A percentile compares a stretch with the other conserved stretches of the same genome.
Evolutionary conservation across 73 alveolate species (phyloP).

Genomic region (Paraurostyla sp.): DNA sequence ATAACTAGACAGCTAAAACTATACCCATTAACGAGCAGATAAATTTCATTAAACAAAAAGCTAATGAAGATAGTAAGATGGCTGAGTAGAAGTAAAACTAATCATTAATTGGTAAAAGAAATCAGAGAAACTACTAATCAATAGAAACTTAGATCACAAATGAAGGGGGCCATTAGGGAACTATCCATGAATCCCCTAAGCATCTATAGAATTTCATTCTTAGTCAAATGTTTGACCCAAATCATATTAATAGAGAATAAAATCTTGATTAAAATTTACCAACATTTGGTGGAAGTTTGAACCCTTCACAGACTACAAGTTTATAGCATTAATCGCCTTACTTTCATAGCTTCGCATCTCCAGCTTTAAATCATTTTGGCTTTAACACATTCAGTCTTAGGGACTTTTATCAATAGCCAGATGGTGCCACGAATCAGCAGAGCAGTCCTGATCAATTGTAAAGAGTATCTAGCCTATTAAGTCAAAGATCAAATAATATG

Average conservation of each 20-base stretch:
- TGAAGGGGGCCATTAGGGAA: background rate
- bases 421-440: too few relatives aligned
- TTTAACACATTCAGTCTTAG: too few relatives aligned
- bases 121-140: background rate
- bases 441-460: too few relatives aligned
- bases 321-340: too few relatives aligned
- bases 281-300: too few relatives aligned
- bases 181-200: slow-evolving; percentile 8
- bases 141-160: slow-evolving; percentile 11
- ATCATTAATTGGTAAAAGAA: background rate
- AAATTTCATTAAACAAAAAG: background rate
- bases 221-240: background rate
- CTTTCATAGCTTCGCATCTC: too few relatives aligned
- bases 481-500: background rate
- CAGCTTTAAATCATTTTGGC: too few relatives aligned
- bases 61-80: background rate
- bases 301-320: too few relatives aligned
- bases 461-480: too few relatives aligned
- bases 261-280: background rate
- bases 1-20: background rate
- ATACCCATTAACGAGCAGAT: background rate
- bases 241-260: background rate
- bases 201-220: too few relatives aligned
- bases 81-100: background rate
- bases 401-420: too few relatives aligned